Base-by-base conservation (phyloP, 176 grass and related monocot species). In the Zoysia pacifica region DNA sequence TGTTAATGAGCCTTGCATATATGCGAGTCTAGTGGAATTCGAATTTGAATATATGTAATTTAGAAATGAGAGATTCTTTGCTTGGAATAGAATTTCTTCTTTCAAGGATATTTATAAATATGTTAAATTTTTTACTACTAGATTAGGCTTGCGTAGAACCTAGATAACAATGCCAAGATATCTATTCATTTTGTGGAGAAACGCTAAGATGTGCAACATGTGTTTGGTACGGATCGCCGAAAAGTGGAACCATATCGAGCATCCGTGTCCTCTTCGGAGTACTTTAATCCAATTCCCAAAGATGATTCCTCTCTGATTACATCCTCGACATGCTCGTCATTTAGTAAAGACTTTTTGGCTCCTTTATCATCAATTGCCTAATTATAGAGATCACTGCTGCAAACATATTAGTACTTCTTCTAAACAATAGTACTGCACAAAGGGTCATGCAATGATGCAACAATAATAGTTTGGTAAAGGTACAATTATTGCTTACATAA, bases 181-280 rank as follows among this genome's bases (percentile, higher is more conserved):
- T 58, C 35, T 56, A 28, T n/a, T 41, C 67, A 84, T 6, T 69
- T 56, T 78, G 72, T 82, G 76, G 48, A 65, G 76, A 65, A 81
- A 48, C 84, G 85, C 84, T 75, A 81, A 61, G 71, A 72, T 82
- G 60, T 81, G 28, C 28, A 28, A 28, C 28, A 28, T 28, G 28
- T 28, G 73, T 82, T 87, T 75, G 71, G 91, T 82, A 93, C 84
- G 84, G 84, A 72, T 87, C 37, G 56, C 79, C 77, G 70, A 70
- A 78, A 93, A 85, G 77, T 60, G 65, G 78, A 83, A 70, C 79
- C 81, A 84, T 89, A 87, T 82, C 87, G 85, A 84, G 67, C 81
- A 90, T 74, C 61, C 64, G 48, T 90, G 77, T 53, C 54, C 71
- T 72, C 87, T 77, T 64, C 64, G 72, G 67, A 38, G 49, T 74